A percentile compares a stretch with the other conserved stretches of the same genome.
Evolutionary conservation across 495 filamentous ascomycete genomes (phyloP).

Genomic region (Bathelium albidoporum): DNA sequence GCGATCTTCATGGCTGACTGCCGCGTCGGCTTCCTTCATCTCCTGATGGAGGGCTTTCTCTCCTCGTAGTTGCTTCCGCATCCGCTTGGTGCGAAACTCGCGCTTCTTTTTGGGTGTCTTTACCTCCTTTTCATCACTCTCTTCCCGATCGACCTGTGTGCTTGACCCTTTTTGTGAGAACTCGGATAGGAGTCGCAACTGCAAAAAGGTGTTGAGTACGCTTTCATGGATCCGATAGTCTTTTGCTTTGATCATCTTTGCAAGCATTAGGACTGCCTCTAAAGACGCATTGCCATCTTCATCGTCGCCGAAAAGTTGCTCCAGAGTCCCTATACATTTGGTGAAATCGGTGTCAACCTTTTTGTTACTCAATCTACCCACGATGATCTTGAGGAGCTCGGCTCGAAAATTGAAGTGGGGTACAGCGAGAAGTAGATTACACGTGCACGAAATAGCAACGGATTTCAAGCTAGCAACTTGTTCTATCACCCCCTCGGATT

Average conservation of each 20-base stretch:
- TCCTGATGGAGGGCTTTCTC: slow-evolving; percentile 82
- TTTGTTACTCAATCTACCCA: slow-evolving; percentile 65
- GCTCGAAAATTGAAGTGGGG: slow-evolving; percentile 94
- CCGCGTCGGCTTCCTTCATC: slow-evolving; percentile 82
- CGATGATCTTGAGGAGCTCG: slow-evolving; percentile 76
- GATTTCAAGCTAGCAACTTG: slow-evolving; percentile 40
- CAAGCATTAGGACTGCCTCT: slow-evolving; percentile 72
- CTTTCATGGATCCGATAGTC: slow-evolving; percentile 73
- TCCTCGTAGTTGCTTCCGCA: slow-evolving; percentile 67
- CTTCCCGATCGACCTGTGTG: slow-evolving; percentile 50
- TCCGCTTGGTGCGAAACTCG: slow-evolving; percentile 64
- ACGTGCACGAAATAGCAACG: slow-evolving; percentile 77
- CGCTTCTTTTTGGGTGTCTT: slow-evolving; percentile 53
- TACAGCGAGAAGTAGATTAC: slow-evolving; percentile 62
- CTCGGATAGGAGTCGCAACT: slow-evolving; percentile 78
- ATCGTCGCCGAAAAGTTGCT: slow-evolving; percentile 74
- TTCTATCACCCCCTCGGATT: slow-evolving; percentile 23
- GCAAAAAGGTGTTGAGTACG: slow-evolving; percentile 82
- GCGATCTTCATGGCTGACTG: slow-evolving; percentile 80
- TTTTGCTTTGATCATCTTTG: slow-evolving; percentile 86
- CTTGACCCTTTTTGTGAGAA: slow-evolving; percentile 72
- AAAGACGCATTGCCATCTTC: slow-evolving; percentile 79
- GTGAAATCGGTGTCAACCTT: slow-evolving; percentile 59
- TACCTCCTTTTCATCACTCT: slow-evolving; percentile 31
- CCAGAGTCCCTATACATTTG: slow-evolving; percentile 70